Percentiles rank a stretch among this genome's conserved stretches.
phyloP scores from a whole-genome alignment of 257 asterid species.

The Salvia rosmarinus region DNA sequence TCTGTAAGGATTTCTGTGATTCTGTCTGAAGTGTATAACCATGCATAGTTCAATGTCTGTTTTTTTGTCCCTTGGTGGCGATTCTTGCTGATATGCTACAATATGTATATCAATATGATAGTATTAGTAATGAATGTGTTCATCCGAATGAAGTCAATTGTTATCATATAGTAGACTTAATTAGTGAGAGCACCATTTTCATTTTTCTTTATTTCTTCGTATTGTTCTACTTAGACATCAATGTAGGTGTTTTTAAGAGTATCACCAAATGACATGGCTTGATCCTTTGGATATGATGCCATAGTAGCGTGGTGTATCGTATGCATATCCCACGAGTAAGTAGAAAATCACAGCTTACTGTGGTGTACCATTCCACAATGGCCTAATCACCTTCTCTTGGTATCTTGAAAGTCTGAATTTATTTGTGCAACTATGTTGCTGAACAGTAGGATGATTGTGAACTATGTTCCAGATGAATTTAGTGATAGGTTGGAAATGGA shows the following conservation, averaged over 20 bases:
- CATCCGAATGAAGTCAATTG: background rate
- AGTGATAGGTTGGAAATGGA: background rate
- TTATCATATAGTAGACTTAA: conserved; percentile 5
- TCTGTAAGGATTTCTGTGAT: conserved; percentile 24
- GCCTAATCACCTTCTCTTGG: background rate
- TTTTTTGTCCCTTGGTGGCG: background rate
- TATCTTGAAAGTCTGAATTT: background rate
- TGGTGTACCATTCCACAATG: background rate
- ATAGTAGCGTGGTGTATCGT: background rate
- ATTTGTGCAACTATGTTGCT: background rate
- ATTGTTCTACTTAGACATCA: background rate
- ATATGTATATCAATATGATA: background rate
- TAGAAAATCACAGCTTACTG: conserved; percentile 4
- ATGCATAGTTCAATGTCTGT: background rate
- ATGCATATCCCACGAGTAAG: background rate
- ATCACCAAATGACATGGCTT: background rate
- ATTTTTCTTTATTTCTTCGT: background rate
- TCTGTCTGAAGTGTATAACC: background rate
- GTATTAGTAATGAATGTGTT: background rate
- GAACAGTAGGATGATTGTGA: background rate
- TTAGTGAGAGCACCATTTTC: conserved; percentile 6
- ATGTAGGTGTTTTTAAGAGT: background rate
- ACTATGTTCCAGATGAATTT: background rate
- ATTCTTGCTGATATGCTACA: conserved; percentile 22
- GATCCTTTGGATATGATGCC: background rate